A percentile compares a stretch with the other conserved stretches of the same genome.
Conservation (phyloP, 495 filamentous ascomycete species). For the Tuber calosporum region DNA sequence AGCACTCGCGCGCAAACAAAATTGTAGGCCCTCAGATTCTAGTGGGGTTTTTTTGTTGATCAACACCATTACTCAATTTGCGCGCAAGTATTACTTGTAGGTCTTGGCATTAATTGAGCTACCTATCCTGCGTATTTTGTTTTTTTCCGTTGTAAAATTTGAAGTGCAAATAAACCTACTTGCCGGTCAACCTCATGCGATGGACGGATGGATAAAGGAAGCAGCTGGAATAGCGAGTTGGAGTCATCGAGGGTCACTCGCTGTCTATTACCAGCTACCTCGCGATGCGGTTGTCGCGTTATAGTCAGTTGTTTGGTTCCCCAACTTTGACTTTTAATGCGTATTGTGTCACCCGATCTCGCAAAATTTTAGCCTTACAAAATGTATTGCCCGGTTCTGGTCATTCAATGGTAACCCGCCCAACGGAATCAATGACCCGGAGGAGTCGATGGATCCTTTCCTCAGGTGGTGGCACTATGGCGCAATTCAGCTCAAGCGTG, state of each 20-base stretch:
- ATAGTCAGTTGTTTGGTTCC: too few relatives aligned
- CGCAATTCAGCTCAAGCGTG: not conserved
- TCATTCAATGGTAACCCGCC: not conserved
- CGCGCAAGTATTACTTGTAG: not conserved
- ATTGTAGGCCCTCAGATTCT: too few relatives aligned
- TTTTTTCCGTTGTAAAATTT: not conserved
- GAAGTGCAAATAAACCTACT: not conserved
- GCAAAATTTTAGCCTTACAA: not conserved
- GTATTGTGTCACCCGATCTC: not conserved
- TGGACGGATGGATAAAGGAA: not conserved
- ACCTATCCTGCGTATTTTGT: not conserved
- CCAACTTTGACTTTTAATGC: not conserved
- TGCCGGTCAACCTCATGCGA: not conserved
- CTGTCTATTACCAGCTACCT: not conserved
- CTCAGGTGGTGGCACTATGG: not conserved
- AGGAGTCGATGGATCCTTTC: not conserved
- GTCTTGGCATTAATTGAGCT: conserved; percentile 2
- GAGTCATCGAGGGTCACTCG: conserved; percentile 1
- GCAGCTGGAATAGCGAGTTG: not conserved
- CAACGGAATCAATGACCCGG: not conserved
- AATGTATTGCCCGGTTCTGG: not conserved
- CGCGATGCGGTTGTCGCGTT: not conserved
- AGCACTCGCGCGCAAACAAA: too few relatives aligned
- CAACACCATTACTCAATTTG: too few relatives aligned
- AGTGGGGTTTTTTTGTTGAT: too few relatives aligned